A percentile compares a stretch with the other conserved stretches of the same genome.
phyloP scores from a whole-genome alignment of 768 basidiomycete species.

The Porphyrellus cyaneotinctus region DNA sequence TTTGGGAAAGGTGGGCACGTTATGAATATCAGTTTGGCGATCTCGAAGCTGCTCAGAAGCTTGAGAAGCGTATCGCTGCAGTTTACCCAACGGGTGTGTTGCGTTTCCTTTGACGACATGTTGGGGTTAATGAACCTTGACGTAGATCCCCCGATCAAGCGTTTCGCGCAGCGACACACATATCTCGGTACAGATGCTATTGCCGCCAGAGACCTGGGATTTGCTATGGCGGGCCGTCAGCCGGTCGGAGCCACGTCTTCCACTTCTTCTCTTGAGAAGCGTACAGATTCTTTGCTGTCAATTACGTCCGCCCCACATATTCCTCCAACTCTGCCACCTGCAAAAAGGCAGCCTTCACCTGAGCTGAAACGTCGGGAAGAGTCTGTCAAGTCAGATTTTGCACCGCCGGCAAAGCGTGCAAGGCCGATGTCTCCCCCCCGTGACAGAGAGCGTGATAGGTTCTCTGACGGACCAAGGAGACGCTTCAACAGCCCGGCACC shows the following conservation, averaged over 20 bases:
- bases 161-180: conserved; percentile 78
- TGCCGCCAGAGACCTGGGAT: conserved; percentile 83
- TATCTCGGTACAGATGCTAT: conserved; percentile 82
- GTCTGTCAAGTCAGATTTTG: conserved; percentile 34
- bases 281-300: conserved; percentile 36
- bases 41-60: conserved; percentile 78
- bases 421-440: conserved; percentile 46
- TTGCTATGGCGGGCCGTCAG: conserved; percentile 46
- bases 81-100: conserved; percentile 77
- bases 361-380: conserved; percentile 43
- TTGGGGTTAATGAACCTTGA: background rate
- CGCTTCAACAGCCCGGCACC: conserved; percentile 38
- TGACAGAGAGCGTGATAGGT: conserved; percentile 48
- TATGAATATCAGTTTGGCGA: conserved; percentile 98
- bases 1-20: conserved; percentile 95
- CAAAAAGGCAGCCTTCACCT: conserved; percentile 32
- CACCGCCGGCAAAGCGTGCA: conserved; percentile 42
- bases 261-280: conserved; percentile 28
- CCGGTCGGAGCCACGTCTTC: conserved; percentile 18
- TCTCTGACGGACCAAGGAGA: conserved; percentile 35
- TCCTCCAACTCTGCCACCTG: conserved; percentile 19
- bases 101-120: background rate
- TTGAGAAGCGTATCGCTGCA: conserved; percentile 86
- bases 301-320: conserved; percentile 28
- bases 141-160: conserved; percentile 84